Percentiles rank a stretch among this genome's conserved stretches.
Conservation (phyloP, 129 eudicot genomes). For the Lactuca sativa region DNA sequence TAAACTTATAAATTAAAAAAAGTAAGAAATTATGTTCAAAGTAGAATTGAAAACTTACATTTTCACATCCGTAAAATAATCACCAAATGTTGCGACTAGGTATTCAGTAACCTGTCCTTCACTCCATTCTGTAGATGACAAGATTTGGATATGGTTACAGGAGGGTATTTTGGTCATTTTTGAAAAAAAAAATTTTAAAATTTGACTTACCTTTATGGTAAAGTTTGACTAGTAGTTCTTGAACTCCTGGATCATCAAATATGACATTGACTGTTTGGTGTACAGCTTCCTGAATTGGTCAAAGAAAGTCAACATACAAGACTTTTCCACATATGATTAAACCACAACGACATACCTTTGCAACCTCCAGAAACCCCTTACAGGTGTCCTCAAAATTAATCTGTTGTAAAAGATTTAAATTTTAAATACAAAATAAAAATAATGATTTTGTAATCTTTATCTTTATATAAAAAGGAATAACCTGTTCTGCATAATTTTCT, state of each 20-base stretch:
- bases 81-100: slow-evolving; percentile 94
- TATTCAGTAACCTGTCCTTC: slow-evolving; percentile 98
- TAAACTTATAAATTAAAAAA: neutral
- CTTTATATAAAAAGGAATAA: slow-evolving; percentile 5
- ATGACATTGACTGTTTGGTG: slow-evolving; percentile 88
- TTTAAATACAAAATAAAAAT: neutral
- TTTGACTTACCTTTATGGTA: slow-evolving; percentile 69
- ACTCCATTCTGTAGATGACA: slow-evolving; percentile 69
- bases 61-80: slow-evolving; percentile 87
- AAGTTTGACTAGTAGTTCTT: slow-evolving; percentile 84
- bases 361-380: slow-evolving; percentile 98
- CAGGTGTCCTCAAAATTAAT: slow-evolving; percentile 98
- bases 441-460: too few species aligned
- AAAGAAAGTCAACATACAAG: slow-evolving; percentile 14
- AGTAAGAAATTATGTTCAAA: too few species aligned
- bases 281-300: slow-evolving; percentile 68
- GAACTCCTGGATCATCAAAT: slow-evolving; percentile 99
- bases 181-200: neutral
- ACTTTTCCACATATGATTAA: neutral
- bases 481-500: slow-evolving; percentile 92
- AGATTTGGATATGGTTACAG: neutral
- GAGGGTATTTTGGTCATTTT: neutral
- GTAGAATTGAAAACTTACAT: slow-evolving; percentile 49
- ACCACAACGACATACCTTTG: slow-evolving; percentile 52
- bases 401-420: slow-evolving; percentile 43